Conservation (phyloP, 1,284 basidiomycete species). For the Leccinum solheimii region DNA sequence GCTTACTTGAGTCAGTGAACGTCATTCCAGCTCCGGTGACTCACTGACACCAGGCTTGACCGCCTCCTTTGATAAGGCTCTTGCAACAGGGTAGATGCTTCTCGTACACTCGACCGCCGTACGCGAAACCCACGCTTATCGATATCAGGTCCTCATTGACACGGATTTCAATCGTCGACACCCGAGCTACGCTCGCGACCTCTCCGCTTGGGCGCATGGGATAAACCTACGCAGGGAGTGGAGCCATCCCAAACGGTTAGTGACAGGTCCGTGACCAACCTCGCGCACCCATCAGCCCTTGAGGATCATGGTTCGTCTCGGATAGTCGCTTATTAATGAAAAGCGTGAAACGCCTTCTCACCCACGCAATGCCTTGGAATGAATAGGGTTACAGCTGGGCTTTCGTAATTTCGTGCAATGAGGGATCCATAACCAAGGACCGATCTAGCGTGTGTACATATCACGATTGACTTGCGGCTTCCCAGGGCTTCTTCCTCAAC, state of each 20-base stretch:
- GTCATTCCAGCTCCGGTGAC: slow-evolving; percentile 20
- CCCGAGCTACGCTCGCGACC: slow-evolving; percentile 5
- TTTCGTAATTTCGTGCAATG: slow-evolving; percentile 20
- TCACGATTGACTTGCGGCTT: slow-evolving; percentile 32
- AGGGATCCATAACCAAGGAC: slow-evolving; percentile 2
- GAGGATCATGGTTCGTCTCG: slow-evolving; percentile 10
- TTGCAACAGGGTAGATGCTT: not conserved
- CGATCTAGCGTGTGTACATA: slow-evolving; percentile 17
- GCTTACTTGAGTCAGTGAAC: slow-evolving; percentile 6
- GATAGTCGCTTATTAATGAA: slow-evolving; percentile 5
- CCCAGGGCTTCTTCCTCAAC: slow-evolving; percentile 65
- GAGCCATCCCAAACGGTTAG: not conserved
- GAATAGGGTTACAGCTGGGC: slow-evolving; percentile 9
- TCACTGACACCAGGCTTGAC: slow-evolving; percentile 15
- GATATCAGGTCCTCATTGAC: not conserved
- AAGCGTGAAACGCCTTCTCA: slow-evolving; percentile 15
- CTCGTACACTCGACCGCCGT: not conserved
- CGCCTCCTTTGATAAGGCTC: slow-evolving; percentile 12
- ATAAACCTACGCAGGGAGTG: not conserved
- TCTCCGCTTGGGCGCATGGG: not conserved
- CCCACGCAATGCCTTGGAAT: slow-evolving; percentile 8
- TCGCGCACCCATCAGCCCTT: slow-evolving; percentile 6
- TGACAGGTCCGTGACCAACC: slow-evolving; percentile 4
- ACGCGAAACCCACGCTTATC: slow-evolving; percentile 18
- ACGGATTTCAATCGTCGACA: slow-evolving; percentile 1